Conservation (phyloP, 2,329 filamentous ascomycete species). For the Pleomassaria siparia region DNA sequence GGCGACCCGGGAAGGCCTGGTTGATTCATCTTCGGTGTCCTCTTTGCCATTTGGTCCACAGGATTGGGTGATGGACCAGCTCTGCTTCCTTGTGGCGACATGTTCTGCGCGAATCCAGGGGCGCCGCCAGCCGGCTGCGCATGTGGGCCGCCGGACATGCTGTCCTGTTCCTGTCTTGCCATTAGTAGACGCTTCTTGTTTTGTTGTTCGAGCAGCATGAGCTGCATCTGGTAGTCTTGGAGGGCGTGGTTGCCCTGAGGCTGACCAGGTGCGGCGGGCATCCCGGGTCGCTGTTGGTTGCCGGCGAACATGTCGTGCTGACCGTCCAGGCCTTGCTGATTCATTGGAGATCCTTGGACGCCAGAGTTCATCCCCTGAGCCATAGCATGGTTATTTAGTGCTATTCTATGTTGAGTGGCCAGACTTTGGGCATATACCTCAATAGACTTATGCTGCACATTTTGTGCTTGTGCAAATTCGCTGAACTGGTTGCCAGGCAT, state of each 20-base stretch:
- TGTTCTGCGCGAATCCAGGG: constrained; percentile 63
- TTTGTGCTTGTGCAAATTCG: constrained; percentile 57
- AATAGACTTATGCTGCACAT: constrained; percentile 78
- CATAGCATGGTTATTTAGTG: constrained; percentile 78
- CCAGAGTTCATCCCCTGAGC: constrained; percentile 69
- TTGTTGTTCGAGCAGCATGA: constrained; percentile 82
- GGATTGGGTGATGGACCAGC: constrained; percentile 76
- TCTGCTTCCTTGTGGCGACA: constrained; percentile 69
- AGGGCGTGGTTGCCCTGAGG: constrained; percentile 43
- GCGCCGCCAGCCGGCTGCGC: constrained; percentile 50
- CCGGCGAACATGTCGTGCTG: constrained; percentile 37
- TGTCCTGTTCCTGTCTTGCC: constrained; percentile 60
- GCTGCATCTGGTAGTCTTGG: constrained; percentile 81
- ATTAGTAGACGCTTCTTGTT: constrained; percentile 82
- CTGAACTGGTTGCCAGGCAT: constrained; percentile 78
- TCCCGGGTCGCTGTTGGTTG: constrained; percentile 43
- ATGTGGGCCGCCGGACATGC: constrained; percentile 66
- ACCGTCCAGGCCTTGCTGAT: constrained; percentile 56
- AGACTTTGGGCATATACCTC: constrained; percentile 85
- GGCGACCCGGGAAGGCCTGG: constrained; percentile 67
- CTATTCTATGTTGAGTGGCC: constrained; percentile 78
- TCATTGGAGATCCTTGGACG: constrained; percentile 84
- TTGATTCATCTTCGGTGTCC: constrained; percentile 71
- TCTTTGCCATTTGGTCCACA: constrained; percentile 76
- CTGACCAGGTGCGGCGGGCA: constrained; percentile 58